A percentile compares a stretch with the other conserved stretches of the same genome.
phyloP scores from a whole-genome alignment of 306 rosid species.

The Sphenostylis stenocarpa region DNA sequence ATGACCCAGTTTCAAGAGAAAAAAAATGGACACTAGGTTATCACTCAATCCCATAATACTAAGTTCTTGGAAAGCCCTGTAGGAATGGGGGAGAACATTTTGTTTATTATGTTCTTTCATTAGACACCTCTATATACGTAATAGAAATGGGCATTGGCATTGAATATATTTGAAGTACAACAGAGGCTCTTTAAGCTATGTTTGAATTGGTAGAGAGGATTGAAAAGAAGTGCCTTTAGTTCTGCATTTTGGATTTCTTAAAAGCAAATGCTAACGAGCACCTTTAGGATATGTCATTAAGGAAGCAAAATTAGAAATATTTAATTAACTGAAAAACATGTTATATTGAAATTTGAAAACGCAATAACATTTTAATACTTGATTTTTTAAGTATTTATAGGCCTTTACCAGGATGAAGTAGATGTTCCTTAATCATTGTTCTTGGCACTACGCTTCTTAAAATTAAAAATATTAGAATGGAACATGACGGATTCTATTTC shows the following conservation, averaged over 20 bases:
- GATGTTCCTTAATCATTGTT: neutral
- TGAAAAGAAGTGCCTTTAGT: neutral
- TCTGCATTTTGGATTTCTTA: neutral
- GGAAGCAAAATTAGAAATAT: neutral
- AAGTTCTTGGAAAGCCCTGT: neutral
- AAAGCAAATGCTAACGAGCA: neutral
- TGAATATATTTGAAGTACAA: no score
- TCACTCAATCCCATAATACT: neutral
- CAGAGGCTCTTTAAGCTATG: neutral
- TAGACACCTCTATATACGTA: neutral
- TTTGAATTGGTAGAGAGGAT: neutral
- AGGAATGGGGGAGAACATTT: neutral
- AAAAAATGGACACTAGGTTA: slow-evolving; percentile 2
- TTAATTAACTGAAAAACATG: neutral
- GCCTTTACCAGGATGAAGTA: neutral
- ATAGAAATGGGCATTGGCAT: no score
- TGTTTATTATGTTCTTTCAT: neutral
- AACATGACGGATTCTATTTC: neutral
- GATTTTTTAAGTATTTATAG: neutral
- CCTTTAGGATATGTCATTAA: neutral
- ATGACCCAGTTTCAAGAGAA: neutral
- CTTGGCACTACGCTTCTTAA: neutral
- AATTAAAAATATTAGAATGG: neutral
- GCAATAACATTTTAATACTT: neutral
- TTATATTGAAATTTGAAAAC: neutral